Base-by-base conservation (phyloP, 192 early-diverging fungal genomes). In the Phlyctochytrium planicorne region DNA sequence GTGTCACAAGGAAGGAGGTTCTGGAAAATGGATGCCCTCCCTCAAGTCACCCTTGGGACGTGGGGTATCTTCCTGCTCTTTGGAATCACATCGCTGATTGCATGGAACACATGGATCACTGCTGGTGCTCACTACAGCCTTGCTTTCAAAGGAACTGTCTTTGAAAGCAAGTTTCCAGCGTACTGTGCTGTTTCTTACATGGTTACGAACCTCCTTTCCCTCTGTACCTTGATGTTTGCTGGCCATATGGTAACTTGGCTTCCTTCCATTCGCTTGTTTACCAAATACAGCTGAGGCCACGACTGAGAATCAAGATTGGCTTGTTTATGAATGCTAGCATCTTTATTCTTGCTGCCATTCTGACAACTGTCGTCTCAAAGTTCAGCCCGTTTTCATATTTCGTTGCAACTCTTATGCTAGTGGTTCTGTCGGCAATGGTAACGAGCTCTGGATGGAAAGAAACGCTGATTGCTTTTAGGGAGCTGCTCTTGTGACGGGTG, bases 71-170 rank as follows among this genome's bases (percentile, higher is more conserved):
- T 57, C 27, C 14, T 29, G 25, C 55, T 57, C 6, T 29, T 25
- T 57, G 55, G 55, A 10, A 57, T 57, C 10, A 25, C 55, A 12
- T 57, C 55, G 25, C 25, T 57, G 55, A 14, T 57, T 10, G 16
- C 55, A 57, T 57, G 55, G 55, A 57, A 57, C 27, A 25, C 55
- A 25, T 57, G 55, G 55, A 57, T 57, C 27, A 57, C 55, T 6
- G 55, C 55, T 10, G 25, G 27, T 25, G 55, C 10, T 12, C 55
- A 57, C 25, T 57, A 57, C 27, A 14, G 25, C 6, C 20, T 25
- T 12, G 27, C 6, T 10, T 57, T 57, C 25, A 25, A 57, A 4
- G 55, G 55, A 29, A 57, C 55, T 10, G 27, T 25, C 12, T 57
- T 57, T 25, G 4, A 25, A 29, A 29, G 12, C 25, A 6, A 20